phyloP scores from a whole-genome alignment of 202 grass and related monocot genomes.

The Miscanthus sacchariflorus region DNA sequence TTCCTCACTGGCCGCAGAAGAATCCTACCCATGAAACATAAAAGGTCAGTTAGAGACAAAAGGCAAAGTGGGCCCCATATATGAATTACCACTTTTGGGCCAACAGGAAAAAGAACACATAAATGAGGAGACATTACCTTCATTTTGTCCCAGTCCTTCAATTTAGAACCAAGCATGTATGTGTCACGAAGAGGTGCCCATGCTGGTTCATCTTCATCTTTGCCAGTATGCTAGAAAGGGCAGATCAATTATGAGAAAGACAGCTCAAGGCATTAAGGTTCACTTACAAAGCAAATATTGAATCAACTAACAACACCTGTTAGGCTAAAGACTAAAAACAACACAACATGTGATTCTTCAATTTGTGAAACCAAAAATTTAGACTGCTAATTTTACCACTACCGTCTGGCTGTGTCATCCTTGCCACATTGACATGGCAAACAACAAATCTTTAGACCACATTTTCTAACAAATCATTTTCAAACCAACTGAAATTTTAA shows the following conservation, averaged over 20 bases:
- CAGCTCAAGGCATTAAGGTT: neutral
- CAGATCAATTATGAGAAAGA: slow-evolving; percentile 29
- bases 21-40: slow-evolving; percentile 50
- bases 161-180: slow-evolving; percentile 96
- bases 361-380: neutral
- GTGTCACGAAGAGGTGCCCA: slow-evolving; percentile 89
- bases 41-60: slow-evolving; percentile 25
- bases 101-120: neutral
- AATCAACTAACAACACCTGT: neutral
- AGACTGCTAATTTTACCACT: neutral
- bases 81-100: neutral
- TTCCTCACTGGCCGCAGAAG: slow-evolving; percentile 32
- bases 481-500: neutral
- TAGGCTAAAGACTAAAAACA: neutral
- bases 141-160: slow-evolving; percentile 98
- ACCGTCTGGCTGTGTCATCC: neutral
- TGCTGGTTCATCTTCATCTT: slow-evolving; percentile 67
- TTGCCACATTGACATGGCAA: neutral
- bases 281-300: neutral
- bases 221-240: slow-evolving; percentile 53
- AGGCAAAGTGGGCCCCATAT: neutral
- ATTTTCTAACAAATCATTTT: neutral
- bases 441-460: neutral
- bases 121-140: slow-evolving; percentile 48
- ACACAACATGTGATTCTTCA: neutral